Percentiles rank a stretch among this genome's conserved stretches.
phyloP scores from a whole-genome alignment of 495 filamentous ascomycete species.

The Trichoderma reesei region DNA sequence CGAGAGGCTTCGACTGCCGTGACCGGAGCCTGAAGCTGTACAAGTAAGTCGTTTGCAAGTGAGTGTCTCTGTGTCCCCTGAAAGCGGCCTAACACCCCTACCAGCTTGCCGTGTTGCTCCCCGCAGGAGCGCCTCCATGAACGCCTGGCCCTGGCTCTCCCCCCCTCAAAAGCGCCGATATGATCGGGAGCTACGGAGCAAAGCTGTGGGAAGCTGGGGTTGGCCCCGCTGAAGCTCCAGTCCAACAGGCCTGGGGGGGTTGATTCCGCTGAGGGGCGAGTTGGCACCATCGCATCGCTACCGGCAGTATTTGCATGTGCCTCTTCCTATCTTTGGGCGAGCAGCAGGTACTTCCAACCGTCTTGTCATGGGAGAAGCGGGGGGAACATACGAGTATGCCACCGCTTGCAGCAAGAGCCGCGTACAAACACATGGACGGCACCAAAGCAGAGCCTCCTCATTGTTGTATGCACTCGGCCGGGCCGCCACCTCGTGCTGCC shows the following conservation, averaged over 20 bases:
- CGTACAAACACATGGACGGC: not conserved
- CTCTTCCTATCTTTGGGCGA: no score
- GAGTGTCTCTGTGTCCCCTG: conserved; percentile 5
- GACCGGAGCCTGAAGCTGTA: not conserved
- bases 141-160: not conserved
- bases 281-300: not conserved
- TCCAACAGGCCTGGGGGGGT: no score
- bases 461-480: not conserved
- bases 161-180: not conserved
- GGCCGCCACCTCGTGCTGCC: conserved; percentile 13
- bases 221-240: not conserved
- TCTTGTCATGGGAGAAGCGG: no score
- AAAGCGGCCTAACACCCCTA: not conserved
- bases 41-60: no score
- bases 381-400: no score
- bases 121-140: not conserved
- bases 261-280: not conserved
- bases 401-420: no score
- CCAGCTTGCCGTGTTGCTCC: not conserved
- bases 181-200: not conserved
- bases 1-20: no score
- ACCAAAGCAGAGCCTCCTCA: not conserved
- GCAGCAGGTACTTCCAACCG: no score
- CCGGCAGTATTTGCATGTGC: no score
- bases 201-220: not conserved